Base-by-base conservation (phyloP, 148 eudicot species). In the Oxyria digyna region DNA sequence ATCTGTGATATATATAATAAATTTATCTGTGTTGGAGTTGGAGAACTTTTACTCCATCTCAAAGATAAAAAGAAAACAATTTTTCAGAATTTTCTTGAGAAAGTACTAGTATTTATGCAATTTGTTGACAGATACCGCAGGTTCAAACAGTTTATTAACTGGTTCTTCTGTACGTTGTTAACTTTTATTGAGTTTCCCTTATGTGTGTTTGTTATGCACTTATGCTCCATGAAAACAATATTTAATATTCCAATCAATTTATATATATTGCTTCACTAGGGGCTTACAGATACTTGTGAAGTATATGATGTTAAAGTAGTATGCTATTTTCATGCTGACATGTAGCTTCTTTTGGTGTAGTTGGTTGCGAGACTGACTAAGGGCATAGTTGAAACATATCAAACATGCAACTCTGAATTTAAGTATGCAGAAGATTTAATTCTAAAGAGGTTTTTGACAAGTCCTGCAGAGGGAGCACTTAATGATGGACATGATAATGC, bases 401-500 rank as follows among this genome's bases (percentile, higher is more conserved):
- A 81, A 84, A 73, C 63, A 74, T 90, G 98, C 91, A 94, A 94
- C 76, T 85, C 89, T 46, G 83, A 85, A 46, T 94, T 94, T 73
- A 80, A 46, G 67, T 90, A 78, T 77, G 80, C 84, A 7, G 96
- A 85, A 64, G 96, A 86, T 74, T 67, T 87, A 32, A 89, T 83
- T 74, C 91, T 84, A 73, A 94, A 90, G 87, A 78, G 97, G 75
- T 94, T 86, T 71, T 67, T 94, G 79, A 94, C 97, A 40, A 88
- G 91, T 73, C 98, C 98, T 41, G 78, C 97, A 35, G 77, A 73
- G 72, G 98, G 97, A 67, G 89, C 86, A 74, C 78, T 85, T 65
- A 94, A 94, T 78, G 96, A 88, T 73, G 97, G 98, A 68, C 76
- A 77, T 75, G 98, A 94, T 78, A 94, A 94, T 80, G 85, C 86